Evolutionary conservation across 176 grass and related monocot species (phyloP), one percentile per base, ranked within the genome.

Genomic region (Oryza rufipogon): DNA sequence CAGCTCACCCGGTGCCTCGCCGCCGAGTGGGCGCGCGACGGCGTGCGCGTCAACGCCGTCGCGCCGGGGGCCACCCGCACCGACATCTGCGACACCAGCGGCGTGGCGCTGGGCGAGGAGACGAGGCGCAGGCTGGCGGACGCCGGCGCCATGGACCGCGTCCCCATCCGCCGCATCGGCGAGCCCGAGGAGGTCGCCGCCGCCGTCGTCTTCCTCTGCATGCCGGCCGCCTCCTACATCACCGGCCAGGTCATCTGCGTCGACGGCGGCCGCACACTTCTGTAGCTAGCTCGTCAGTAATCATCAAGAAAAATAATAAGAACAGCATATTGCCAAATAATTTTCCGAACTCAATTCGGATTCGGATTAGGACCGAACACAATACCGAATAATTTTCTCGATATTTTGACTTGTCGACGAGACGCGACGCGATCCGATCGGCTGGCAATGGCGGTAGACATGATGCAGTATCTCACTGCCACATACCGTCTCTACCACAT

Each of bases 171-270:
- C 15, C 39, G 82, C 15, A 2, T 82, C 7, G 89, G 36, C 9
- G 82, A 85, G 66, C 66, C 83, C 7, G 68, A 83, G 36, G 90
- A 88, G 78, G 61, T 88, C 33, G 86, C 90, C 6, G 66, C 90
- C 0, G 22, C 33, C 42, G 66, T 82, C 44, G 58, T 73, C 2
- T 91, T 91, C 46, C 82, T 88, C 6, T 92, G 86, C 74, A 73
- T 92, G 73, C 90, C 90, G 19, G 63, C 79, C 3, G 68, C 90
- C 19, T 73, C 79, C 38, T 92, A 83, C 26, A 78, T 88, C 63
- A 88, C 73, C 5, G 86, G 86, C 11, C 90, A 92, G 25, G 74
- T 86, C 60, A 86, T 88, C 46, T 79, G 73, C 11, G 23, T 92
- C 2, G 90, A 92, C 36, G 90, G 90, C 4, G 86, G 90, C 4